Evolutionary conservation across 1,284 basidiomycete species (phyloP).

Genomic region (Ceratobasidium sp.): DNA sequence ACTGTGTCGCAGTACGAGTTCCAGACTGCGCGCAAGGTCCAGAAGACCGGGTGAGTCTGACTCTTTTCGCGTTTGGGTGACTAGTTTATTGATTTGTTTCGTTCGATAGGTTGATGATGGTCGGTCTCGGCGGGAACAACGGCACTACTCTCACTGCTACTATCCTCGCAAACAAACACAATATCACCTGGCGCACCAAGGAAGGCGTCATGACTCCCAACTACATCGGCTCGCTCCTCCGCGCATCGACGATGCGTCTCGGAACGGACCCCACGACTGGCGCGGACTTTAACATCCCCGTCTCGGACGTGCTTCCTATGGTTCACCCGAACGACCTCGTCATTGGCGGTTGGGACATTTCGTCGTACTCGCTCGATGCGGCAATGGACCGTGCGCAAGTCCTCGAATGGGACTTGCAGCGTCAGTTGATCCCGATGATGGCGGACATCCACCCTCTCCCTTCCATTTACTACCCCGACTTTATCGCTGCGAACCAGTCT

Average conservation of each 20-base stretch:
- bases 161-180: constrained; percentile 95
- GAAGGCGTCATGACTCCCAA: constrained; percentile 93
- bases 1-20: constrained; percentile 88
- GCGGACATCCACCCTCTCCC: constrained; percentile 88
- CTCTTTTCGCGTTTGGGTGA: not conserved
- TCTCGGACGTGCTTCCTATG: constrained; percentile 96
- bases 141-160: constrained; percentile 95
- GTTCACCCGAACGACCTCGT: constrained; percentile 99
- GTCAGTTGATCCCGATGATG: constrained; percentile 92
- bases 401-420: constrained; percentile 96
- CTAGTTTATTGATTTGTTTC: constrained; percentile 43
- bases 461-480: constrained; percentile 95
- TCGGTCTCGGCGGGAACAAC: constrained; percentile 98
- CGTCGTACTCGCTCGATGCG: constrained; percentile 84
- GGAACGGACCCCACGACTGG: constrained; percentile 86
- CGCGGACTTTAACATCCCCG: constrained; percentile 93
- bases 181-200: constrained; percentile 97
- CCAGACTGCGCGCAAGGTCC: constrained; percentile 88
- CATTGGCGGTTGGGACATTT: constrained; percentile 98
- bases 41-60: constrained; percentile 88
- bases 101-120: constrained; percentile 87
- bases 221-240: constrained; percentile 94
- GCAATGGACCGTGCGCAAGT: constrained; percentile 96
- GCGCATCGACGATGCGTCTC: constrained; percentile 94
- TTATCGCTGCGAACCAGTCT: constrained; percentile 98